Evolutionary conservation across 208 protist species (phyloP), one percentile per base, ranked within the genome.

Genomic region (Acanthamoeba quina): DNA sequence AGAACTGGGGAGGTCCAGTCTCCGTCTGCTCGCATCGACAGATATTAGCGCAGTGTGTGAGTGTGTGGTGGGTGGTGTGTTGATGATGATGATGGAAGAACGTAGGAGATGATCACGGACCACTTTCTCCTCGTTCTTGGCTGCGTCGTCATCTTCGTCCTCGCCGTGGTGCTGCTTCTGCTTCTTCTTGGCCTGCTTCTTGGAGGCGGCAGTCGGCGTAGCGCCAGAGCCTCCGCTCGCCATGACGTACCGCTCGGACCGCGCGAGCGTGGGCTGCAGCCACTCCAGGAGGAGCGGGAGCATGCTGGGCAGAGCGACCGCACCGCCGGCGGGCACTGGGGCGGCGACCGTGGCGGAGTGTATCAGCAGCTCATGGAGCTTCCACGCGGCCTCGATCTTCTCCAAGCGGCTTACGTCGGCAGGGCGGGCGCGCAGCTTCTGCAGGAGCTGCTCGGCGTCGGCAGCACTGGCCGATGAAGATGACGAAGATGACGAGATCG

Each of bases 181-280:
- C n/a, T 85, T 85, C 47, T 86, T 86, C 47, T 86, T 86, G 44
- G 49, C 13, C 52, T 86, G 41, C 78, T 86, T 86, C 49, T 86
- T 86, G 49, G 68, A 24, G 13, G 68, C n/a, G 1, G 41, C 9
- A 7, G 78, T 31, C 19, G 41, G 78, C 78, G 78, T 54, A 26
- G n/a, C 49, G 11, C n/a, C 0, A 26, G 21, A 31, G 47, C 19
- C 60, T 29, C 49, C 49, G 26, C 78, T 34, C 5, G 49, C 78
- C 78, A 86, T 86, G 29, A 86, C 26, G n/a, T 86, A 86, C 3
- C 78, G 78, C 78, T 86, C 78, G 5, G 78, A 86, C 3, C 78
- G 78, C 52, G 78, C 78, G 6, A 86, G 24, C 41, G 78, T 86
- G n/a, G 78, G 78, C 52, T 86, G 78, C 41, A 86, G 47, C 78